A percentile compares a stretch with the other conserved stretches of the same genome.
Evolutionary conservation across 306 rosid genomes (phyloP).

Genomic region (Citrullus amarus): DNA sequence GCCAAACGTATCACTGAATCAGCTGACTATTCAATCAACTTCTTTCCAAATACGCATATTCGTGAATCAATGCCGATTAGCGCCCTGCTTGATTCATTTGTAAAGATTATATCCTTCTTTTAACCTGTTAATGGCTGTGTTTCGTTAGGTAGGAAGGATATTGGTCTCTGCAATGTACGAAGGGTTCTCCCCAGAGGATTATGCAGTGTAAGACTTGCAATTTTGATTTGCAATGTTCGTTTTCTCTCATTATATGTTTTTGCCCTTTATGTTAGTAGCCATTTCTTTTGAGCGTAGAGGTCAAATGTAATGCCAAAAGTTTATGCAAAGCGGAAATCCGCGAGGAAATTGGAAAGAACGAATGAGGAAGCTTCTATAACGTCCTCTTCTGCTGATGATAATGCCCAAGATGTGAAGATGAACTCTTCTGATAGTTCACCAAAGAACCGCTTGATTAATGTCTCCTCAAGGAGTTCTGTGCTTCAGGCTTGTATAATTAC

Average conservation of each 20-base stretch:
- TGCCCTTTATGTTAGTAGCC: neutral
- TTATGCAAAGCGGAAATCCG: slow-evolving; percentile 42
- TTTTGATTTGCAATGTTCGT: neutral
- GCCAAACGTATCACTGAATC: neutral
- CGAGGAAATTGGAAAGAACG: slow-evolving; percentile 36
- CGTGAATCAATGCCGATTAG: neutral
- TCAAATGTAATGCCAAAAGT: slow-evolving; percentile 23
- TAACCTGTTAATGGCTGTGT: slow-evolving; percentile 8
- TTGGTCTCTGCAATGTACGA: slow-evolving; percentile 11
- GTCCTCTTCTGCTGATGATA: slow-evolving; percentile 26
- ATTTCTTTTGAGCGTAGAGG: slow-evolving; percentile 21
- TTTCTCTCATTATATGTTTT: neutral
- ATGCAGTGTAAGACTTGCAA: slow-evolving; percentile 22
- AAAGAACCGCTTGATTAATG: slow-evolving; percentile 18
- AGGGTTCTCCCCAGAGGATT: slow-evolving; percentile 16
- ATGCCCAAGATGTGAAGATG: slow-evolving; percentile 28
- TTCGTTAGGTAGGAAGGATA: slow-evolving; percentile 24
- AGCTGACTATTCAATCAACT: neutral
- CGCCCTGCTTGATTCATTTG: neutral
- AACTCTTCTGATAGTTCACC: slow-evolving; percentile 23
- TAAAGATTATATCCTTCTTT: neutral
- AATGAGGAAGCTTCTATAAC: slow-evolving; percentile 17
- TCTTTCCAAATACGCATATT: neutral
- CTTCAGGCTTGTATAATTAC: slow-evolving; percentile 75
- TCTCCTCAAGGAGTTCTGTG: slow-evolving; percentile 55